A percentile compares a stretch with the other conserved stretches of the same genome.
Conservation (phyloP, 2,329 filamentous ascomycete genomes). For the Exophiala mesophila region DNA sequence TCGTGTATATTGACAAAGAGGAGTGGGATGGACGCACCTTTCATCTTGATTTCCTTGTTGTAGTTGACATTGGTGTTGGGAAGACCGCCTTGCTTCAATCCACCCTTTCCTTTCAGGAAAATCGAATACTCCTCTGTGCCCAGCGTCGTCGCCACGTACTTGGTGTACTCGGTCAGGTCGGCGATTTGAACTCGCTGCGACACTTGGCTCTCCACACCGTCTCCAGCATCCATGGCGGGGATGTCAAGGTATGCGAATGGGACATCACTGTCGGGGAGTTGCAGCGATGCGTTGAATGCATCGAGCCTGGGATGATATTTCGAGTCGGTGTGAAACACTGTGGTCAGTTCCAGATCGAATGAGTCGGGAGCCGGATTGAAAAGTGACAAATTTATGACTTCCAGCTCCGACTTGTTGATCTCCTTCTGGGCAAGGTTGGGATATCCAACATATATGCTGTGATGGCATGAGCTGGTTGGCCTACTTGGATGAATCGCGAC, state of each 20-base stretch:
- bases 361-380: slow-evolving; percentile 46
- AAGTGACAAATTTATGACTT: slow-evolving; percentile 48
- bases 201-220: slow-evolving; percentile 40
- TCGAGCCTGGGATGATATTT: slow-evolving; percentile 52
- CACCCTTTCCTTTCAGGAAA: slow-evolving; percentile 48
- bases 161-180: slow-evolving; percentile 43
- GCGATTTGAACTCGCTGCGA: slow-evolving; percentile 42
- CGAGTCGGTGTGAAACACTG: slow-evolving; percentile 45
- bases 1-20: too few relatives aligned
- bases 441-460: slow-evolving; percentile 54
- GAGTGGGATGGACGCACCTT: slow-evolving; percentile 48
- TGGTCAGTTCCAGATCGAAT: slow-evolving; percentile 46
- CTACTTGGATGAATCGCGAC: too few relatives aligned
- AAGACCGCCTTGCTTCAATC: slow-evolving; percentile 47
- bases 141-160: slow-evolving; percentile 48
- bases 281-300: slow-evolving; percentile 49
- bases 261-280: slow-evolving; percentile 39
- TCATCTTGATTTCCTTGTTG: slow-evolving; percentile 54
- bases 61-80: slow-evolving; percentile 50
- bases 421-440: slow-evolving; percentile 53
- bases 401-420: slow-evolving; percentile 49
- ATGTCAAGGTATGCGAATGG: slow-evolving; percentile 45
- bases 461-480: too few relatives aligned
- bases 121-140: slow-evolving; percentile 46
- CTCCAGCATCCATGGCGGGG: slow-evolving; percentile 41